These are phyloP conservation scores for Aspergillus fructus DNA, from an alignment of 2,329 filamentous ascomycete genomes.

Conservation along the genomic window DNA sequence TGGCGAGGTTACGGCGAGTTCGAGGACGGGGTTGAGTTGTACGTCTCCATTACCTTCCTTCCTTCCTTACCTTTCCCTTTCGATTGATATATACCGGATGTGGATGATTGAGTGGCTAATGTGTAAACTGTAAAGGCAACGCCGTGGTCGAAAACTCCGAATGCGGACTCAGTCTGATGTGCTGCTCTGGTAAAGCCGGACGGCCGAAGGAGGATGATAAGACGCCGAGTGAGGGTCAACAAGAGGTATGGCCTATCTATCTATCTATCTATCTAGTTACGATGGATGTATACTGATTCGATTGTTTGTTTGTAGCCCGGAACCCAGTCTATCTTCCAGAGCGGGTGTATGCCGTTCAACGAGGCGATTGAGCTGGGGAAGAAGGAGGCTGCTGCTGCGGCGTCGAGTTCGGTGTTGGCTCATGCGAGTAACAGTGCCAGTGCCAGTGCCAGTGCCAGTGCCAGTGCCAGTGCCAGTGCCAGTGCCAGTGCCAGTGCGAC, in stretches of 20 bases:
- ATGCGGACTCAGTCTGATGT: too few species aligned
- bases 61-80: too few species aligned
- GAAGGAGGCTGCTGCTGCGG: constrained; percentile 12
- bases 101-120: too few species aligned
- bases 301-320: background rate
- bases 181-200: too few species aligned
- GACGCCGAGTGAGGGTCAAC: too few species aligned
- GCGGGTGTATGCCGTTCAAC: constrained; percentile 24
- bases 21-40: constrained; percentile 29
- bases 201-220: too few species aligned
- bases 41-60: constrained; percentile 8
- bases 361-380: constrained; percentile 19
- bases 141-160: too few species aligned
- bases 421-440: background rate
- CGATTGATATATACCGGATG: too few species aligned
- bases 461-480: background rate
- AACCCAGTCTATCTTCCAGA: constrained; percentile 6
- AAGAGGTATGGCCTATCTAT: too few species aligned
- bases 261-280: too few species aligned
- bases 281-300: too few species aligned
- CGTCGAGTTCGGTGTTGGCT: background rate
- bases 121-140: too few species aligned
- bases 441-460: background rate
- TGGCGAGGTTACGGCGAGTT: constrained; percentile 18
- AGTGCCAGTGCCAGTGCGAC: background rate